Evolutionary conservation across 805 yeast species (phyloP).

Genomic region (Wickerhamiella kurtzmanii): DNA sequence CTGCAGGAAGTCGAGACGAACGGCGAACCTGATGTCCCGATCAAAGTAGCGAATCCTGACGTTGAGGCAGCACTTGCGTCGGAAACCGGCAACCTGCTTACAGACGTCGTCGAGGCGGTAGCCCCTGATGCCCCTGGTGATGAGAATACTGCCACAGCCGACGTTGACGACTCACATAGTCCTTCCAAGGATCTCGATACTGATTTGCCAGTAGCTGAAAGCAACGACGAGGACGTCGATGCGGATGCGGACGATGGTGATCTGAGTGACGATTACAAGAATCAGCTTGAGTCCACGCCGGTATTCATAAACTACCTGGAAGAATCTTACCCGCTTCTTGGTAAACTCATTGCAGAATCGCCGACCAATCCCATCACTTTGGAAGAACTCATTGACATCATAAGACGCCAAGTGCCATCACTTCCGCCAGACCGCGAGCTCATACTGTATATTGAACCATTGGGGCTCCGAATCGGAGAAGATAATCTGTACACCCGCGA

Average conservation of each 20-base stretch:
- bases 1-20: too few species aligned
- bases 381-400: constrained; percentile 12
- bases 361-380: constrained; percentile 2
- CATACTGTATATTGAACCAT: constrained; percentile 14
- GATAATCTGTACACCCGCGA: constrained; percentile 20
- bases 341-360: neutral
- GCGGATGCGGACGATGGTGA: neutral
- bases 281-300: neutral
- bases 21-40: too few species aligned
- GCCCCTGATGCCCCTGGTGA: too few species aligned
- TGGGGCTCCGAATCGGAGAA: constrained; percentile 19
- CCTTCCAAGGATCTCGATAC: too few species aligned
- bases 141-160: too few species aligned
- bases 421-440: constrained; percentile 11
- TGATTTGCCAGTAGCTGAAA: too few species aligned
- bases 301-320: neutral
- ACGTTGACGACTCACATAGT: too few species aligned
- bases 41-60: too few species aligned
- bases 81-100: too few species aligned
- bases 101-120: too few species aligned
- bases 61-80: too few species aligned
- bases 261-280: neutral
- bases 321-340: neutral
- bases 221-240: too few species aligned
- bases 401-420: constrained; percentile 9